phyloP scores from a whole-genome alignment of 1,284 basidiomycete species.

The Stygiomarasmius scandens region DNA sequence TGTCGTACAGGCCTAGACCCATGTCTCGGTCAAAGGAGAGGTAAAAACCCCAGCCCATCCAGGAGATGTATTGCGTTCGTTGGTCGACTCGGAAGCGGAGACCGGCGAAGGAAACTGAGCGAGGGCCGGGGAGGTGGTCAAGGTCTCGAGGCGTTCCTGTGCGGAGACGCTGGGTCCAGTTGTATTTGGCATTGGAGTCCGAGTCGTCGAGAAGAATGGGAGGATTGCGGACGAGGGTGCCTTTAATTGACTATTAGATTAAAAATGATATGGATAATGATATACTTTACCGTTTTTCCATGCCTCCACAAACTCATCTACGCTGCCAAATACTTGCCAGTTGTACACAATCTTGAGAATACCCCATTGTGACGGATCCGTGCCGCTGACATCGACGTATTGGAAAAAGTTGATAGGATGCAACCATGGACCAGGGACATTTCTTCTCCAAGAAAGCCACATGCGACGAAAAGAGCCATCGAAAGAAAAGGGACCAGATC shows the following conservation, averaged over 20 bases:
- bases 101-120: slow-evolving; percentile 60
- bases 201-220: slow-evolving; percentile 32
- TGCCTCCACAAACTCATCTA: slow-evolving; percentile 53
- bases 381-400: slow-evolving; percentile 61
- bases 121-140: slow-evolving; percentile 64
- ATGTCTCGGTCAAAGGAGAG: slow-evolving; percentile 68
- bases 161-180: slow-evolving; percentile 46
- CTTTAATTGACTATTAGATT: not conserved
- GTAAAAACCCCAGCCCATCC: slow-evolving; percentile 69
- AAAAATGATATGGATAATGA: not conserved
- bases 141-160: slow-evolving; percentile 48
- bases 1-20: slow-evolving; percentile 69
- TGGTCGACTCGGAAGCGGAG: slow-evolving; percentile 59
- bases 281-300: slow-evolving; percentile 43
- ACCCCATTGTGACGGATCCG: slow-evolving; percentile 54
- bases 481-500: slow-evolving; percentile 55
- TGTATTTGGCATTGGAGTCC: slow-evolving; percentile 19
- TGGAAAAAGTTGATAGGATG: slow-evolving; percentile 58
- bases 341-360: slow-evolving; percentile 62
- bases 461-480: slow-evolving; percentile 60
- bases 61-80: slow-evolving; percentile 56
- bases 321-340: slow-evolving; percentile 52
- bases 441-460: slow-evolving; percentile 54
- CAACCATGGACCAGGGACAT: slow-evolving; percentile 53
- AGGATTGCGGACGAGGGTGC: slow-evolving; percentile 45